Base-by-base conservation (phyloP, 192 early-diverging fungal species). In the Phycomyces blakesleeanus region DNA sequence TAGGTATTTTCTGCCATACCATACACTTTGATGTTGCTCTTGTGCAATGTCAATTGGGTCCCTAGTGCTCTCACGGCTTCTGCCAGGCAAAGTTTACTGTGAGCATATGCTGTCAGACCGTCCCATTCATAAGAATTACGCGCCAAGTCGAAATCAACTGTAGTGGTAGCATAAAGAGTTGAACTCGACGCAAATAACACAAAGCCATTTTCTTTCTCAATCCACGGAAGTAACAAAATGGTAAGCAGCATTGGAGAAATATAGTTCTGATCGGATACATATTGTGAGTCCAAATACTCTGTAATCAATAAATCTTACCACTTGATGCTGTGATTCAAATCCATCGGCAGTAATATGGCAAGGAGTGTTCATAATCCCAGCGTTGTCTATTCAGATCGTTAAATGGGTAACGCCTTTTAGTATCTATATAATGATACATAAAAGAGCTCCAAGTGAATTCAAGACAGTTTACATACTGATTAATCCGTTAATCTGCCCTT, bases 271-370 rank as follows among this genome's bases (percentile, higher is more conserved):
- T 3, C 27, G 22, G 29, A 3, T 6, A 49, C 16, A 59, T 22
- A 14, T 2, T n/a, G 5, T 41, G 34, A 34, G 27, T 5, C 24
- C 4, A 55, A 18, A 14, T 39, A 39, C 8, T 10, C 20, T 24
- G 29, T 5, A 14, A 24, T 9, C 29, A 41, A 11, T 20, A 41
- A n/a, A 26, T 12, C 22, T 54, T 63, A 63, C 61, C 21, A 51
- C 51, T 63, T 63, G 61, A n/a, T 51, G 51, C 24, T 63, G 61
- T 25, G 61, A 22, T 25, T 63, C 61, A 27, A 54, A 54, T 40
- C 52, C 52, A 40, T 53, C 51, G 1, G 18, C 37, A 16, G 61
- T 63, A 6, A n/a, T 25, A 7, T 16, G 4, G 18, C 39, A 63
- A 55, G 61, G 61, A 14, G 22, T 22, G 10, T 63, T 63, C 61